Evolutionary conservation across 164 flowering plant species (phyloP), one percentile per base, ranked within the genome.

Genomic region (Tetrastigma voinierianum): DNA sequence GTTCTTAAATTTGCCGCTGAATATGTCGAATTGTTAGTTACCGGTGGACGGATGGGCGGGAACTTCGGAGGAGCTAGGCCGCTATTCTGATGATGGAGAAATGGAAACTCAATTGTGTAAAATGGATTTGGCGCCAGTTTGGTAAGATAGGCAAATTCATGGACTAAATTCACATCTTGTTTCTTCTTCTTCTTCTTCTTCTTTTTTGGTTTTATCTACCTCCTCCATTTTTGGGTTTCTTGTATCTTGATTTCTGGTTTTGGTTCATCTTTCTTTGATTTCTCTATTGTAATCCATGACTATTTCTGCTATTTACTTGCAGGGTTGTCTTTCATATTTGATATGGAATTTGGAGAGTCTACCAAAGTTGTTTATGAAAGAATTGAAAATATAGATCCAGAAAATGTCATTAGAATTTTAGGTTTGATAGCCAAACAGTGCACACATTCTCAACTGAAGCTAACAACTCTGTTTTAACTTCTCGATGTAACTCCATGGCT

Each of bases 261-360:
- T 40, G 12, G 21, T 12, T 56, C 13, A 19, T 2, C 23, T 23
- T 56, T 12, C 17, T 24, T 57, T 48, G 24, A 11, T 20, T 4
- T 40, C 25, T 40, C 18, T 57, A n/a, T 12, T 61, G 53, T 60
- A 21, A 52, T 51, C 6, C 18, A 32, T 20, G 9, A 10, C 12
- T 6, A 15, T 18, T 21, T 45, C 11, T 18, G 10, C 19, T 18
- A 7, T 9, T 21, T 44, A 20, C 43, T 56, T 70, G 47, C 68
- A 72, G 81, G 66, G 23, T 52, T 52, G 40, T 57, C n/a, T 70
- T 48, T 45, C 43, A 61, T 54, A 20, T 46, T 67, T 59, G 64
- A 76, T 59, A 90, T 92, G 97, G 96, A 92, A 64, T 77, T 82
- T 55, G 62, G 80, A 0, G 92, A 88, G 69, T 76, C 94, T 15